phyloP scores from a whole-genome alignment of 768 basidiomycete genomes.

The Sarcomyxa edulis region DNA sequence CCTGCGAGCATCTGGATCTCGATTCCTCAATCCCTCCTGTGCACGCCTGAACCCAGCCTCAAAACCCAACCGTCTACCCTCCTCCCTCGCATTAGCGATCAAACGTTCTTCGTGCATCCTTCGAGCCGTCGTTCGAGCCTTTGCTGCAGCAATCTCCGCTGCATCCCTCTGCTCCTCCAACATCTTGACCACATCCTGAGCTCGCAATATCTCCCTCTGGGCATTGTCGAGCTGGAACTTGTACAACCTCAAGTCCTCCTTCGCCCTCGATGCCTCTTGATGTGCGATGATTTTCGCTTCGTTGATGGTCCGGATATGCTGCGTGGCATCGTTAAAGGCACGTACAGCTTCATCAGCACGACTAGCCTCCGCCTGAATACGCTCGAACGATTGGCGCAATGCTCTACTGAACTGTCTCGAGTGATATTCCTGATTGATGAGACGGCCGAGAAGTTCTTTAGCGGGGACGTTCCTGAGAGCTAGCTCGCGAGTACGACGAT shows the following conservation, averaged over 20 bases:
- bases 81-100: slow-evolving; percentile 49
- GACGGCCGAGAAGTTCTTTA: slow-evolving; percentile 23
- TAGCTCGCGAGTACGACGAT: slow-evolving; percentile 16
- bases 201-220: slow-evolving; percentile 45
- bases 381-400: slow-evolving; percentile 28
- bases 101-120: slow-evolving; percentile 45
- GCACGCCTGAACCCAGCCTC: slow-evolving; percentile 33
- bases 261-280: slow-evolving; percentile 28
- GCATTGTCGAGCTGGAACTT: slow-evolving; percentile 35
- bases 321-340: slow-evolving; percentile 23
- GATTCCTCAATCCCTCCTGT: neutral
- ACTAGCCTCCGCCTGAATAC: slow-evolving; percentile 27
- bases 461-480: slow-evolving; percentile 13
- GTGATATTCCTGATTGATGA: slow-evolving; percentile 30
- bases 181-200: slow-evolving; percentile 41
- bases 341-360: slow-evolving; percentile 30
- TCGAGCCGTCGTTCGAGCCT: slow-evolving; percentile 45
- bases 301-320: slow-evolving; percentile 28
- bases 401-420: slow-evolving; percentile 26
- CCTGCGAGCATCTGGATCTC: neutral
- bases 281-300: slow-evolving; percentile 24
- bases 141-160: slow-evolving; percentile 49
- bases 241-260: slow-evolving; percentile 31
- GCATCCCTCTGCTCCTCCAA: slow-evolving; percentile 51
- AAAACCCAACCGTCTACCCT: slow-evolving; percentile 48